A percentile compares a stretch with the other conserved stretches of the same genome.
phyloP scores from a whole-genome alignment of 2,329 filamentous ascomycete species.

The Lecanicillium sp. region DNA sequence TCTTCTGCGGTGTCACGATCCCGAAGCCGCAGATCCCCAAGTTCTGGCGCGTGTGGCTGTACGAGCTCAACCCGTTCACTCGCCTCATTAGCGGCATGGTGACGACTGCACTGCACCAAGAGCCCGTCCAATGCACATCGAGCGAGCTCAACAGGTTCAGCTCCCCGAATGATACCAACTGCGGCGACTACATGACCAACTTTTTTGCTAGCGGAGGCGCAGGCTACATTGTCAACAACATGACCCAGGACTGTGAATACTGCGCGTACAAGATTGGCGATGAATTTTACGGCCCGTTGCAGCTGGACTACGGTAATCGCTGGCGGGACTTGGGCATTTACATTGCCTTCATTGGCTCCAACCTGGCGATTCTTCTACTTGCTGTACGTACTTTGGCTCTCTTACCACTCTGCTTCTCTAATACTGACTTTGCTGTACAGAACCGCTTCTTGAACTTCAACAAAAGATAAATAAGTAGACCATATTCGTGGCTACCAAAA shows the following conservation, averaged over 20 bases:
- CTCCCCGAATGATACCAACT: constrained; percentile 57
- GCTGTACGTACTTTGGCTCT: constrained; percentile 35
- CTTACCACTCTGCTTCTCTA: no score
- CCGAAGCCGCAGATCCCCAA: constrained; percentile 68
- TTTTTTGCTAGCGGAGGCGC: constrained; percentile 63
- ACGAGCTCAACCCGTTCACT: constrained; percentile 77
- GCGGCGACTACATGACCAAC: constrained; percentile 65
- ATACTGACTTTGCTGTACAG: constrained; percentile 22
- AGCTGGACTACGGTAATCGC: constrained; percentile 57
- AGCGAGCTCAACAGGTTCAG: constrained; percentile 61
- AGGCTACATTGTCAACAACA: constrained; percentile 64
- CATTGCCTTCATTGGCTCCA: constrained; percentile 67
- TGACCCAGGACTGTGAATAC: constrained; percentile 64
- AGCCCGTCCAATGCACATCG: constrained; percentile 51
- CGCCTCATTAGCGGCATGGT: constrained; percentile 75
- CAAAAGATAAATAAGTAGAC: constrained; percentile 29
- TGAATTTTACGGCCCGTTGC: constrained; percentile 65
- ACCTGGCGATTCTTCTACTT: constrained; percentile 54
- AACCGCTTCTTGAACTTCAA: constrained; percentile 46
- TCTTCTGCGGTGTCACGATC: constrained; percentile 85
- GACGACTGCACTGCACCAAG: constrained; percentile 64
- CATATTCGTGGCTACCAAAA: background rate
- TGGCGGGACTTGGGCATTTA: constrained; percentile 84
- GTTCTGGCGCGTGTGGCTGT: constrained; percentile 76
- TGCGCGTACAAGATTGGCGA: constrained; percentile 76